These are phyloP conservation scores for Aquanectria penicillioides DNA, from an alignment of 2,329 filamentous ascomycete genomes.

Conservation along the genomic window DNA sequence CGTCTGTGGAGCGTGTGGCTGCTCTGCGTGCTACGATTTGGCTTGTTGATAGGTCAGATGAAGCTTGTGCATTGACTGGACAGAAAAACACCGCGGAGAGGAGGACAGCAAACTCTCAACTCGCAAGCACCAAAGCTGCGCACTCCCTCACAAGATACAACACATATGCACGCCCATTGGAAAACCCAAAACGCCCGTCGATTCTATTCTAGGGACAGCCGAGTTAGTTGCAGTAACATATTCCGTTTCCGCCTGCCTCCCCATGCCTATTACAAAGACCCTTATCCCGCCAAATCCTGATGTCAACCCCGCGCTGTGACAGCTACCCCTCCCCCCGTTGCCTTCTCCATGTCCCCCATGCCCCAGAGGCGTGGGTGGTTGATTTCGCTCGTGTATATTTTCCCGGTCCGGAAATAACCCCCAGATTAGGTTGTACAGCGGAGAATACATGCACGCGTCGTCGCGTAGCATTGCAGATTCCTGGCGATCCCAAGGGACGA, in stretches of 20 bases:
- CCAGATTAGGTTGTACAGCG: constrained; percentile 36
- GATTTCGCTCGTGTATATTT: constrained; percentile 15
- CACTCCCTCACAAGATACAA: not conserved
- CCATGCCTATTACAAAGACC: constrained; percentile 12
- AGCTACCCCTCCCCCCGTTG: not conserved
- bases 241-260: not conserved
- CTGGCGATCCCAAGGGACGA: not conserved
- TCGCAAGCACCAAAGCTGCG: too few relatives aligned
- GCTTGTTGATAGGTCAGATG: too few relatives aligned
- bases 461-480: constrained; percentile 8
- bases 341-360: not conserved
- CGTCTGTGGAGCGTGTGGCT: too few relatives aligned
- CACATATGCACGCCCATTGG: not conserved
- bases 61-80: not conserved
- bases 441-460: constrained; percentile 29
- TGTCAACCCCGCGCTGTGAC: not conserved
- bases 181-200: constrained; percentile 22
- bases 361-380: not conserved
- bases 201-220: constrained; percentile 23
- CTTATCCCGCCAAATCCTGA: not conserved
- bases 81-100: too few relatives aligned
- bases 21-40: too few relatives aligned
- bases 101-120: too few relatives aligned
- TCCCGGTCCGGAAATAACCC: constrained; percentile 11
- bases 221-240: constrained; percentile 3